These are phyloP conservation scores for Phytophthora aleatoria DNA, from an alignment of 352 stramenopile genomes.

Conservation along the genomic window DNA sequence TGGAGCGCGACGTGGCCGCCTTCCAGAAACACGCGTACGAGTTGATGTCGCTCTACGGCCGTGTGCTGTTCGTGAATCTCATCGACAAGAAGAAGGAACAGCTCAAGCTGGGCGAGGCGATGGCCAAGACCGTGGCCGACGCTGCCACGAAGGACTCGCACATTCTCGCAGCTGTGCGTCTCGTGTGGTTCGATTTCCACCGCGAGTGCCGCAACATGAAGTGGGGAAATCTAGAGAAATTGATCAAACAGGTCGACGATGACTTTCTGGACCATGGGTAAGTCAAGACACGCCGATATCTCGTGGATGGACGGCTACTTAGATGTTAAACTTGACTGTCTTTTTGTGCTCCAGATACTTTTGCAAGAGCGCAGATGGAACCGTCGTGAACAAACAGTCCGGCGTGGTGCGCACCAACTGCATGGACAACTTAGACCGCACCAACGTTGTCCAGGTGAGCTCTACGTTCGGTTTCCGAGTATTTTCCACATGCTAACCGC, in stretches of 20 bases:
- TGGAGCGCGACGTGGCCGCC: slow-evolving; percentile 52
- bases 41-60: slow-evolving; percentile 71
- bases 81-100: slow-evolving; percentile 96
- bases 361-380: slow-evolving; percentile 51
- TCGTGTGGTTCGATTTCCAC: slow-evolving; percentile 98
- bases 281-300: neutral
- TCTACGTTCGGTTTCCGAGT: neutral
- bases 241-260: slow-evolving; percentile 89
- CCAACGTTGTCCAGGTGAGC: slow-evolving; percentile 69
- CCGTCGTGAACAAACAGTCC: slow-evolving; percentile 76
- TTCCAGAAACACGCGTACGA: slow-evolving; percentile 68
- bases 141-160: slow-evolving; percentile 63
- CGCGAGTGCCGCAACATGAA: slow-evolving; percentile 94
- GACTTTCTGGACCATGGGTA: slow-evolving; percentile 78
- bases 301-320: neutral
- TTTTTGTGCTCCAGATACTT: slow-evolving; percentile 49
- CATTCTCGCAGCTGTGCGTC: slow-evolving; percentile 61
- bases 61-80: slow-evolving; percentile 93
- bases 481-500: neutral
- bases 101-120: slow-evolving; percentile 88
- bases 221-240: slow-evolving; percentile 91
- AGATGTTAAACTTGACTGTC: neutral
- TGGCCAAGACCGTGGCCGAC: slow-evolving; percentile 77
- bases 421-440: slow-evolving; percentile 98
- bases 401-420: slow-evolving; percentile 97